Evolutionary conservation across 2,329 filamentous ascomycete species (phyloP).

Genomic region (Atkinsonella texensis): DNA sequence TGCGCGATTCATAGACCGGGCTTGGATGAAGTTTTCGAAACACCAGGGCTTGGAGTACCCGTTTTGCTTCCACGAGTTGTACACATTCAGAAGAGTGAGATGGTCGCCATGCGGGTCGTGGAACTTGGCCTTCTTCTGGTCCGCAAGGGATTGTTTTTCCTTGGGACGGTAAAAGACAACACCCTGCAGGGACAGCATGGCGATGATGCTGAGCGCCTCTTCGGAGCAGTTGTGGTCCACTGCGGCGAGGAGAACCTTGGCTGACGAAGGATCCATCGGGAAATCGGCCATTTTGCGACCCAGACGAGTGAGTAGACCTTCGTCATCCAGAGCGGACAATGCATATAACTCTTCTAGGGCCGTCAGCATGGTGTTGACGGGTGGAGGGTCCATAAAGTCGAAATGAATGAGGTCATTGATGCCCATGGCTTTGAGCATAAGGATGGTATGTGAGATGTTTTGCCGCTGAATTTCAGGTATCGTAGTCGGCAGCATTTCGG

Average conservation of each 20-base stretch:
- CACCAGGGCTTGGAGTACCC: constrained; percentile 84
- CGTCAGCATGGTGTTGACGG: constrained; percentile 94
- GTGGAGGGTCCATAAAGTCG: constrained; percentile 97
- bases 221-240: constrained; percentile 85
- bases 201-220: constrained; percentile 86
- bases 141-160: constrained; percentile 91
- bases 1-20: constrained; percentile 73
- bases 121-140: constrained; percentile 96
- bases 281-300: constrained; percentile 98
- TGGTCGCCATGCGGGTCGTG: constrained; percentile 93
- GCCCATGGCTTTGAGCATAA: constrained; percentile 98
- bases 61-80: constrained; percentile 88
- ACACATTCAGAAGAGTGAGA: constrained; percentile 88
- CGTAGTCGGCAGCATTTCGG: constrained; percentile 91
- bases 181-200: constrained; percentile 78
- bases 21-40: constrained; percentile 95
- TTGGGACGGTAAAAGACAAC: constrained; percentile 93
- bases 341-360: constrained; percentile 93
- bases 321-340: constrained; percentile 82
- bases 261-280: constrained; percentile 88
- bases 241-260: constrained; percentile 80
- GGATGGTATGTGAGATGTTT: constrained; percentile 82
- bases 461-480: constrained; percentile 95
- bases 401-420: constrained; percentile 97
- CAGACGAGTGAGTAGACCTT: constrained; percentile 81